Evolutionary conservation across 331 rosid genomes (phyloP), one percentile per base, ranked within the genome.

Genomic region (Dryas integrifolia): DNA sequence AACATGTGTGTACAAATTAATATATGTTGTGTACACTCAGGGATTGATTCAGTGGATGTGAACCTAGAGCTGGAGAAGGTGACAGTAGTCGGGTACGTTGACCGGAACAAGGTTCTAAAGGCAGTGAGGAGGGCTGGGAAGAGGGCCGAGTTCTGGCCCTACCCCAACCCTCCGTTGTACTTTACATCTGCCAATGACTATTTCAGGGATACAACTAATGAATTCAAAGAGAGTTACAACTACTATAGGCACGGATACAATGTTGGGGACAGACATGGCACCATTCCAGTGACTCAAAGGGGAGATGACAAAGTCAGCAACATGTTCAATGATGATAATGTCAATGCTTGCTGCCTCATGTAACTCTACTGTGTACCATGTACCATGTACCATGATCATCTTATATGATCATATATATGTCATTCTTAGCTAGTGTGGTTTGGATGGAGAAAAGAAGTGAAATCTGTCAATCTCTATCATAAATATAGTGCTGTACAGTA

Each of bases 321-420:
- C 91, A 83, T 94, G 90, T 94, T 91, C 82, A 94, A 94, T 58
- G 98, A 94, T 64, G 98, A 94, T 58, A 94, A 94, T 70, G 98
- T 94, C 48, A 56, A 94, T 68, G 96, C 96, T 15, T 94, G 98
- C 75, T 79, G 86, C 35, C 57, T 94, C 69, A 94, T 94, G 98
- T 94, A 85, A 82, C 49, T 74, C 30, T 13, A 3, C 44, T 14
- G 15, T 35, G 24, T 18, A 3, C 21, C 3, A 48, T 14, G 46
- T 49, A 38, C 14, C 24, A 15, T 30, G 26, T 16, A 5, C 10
- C 35, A 30, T 16, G 39, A 60, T 26, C 16, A 39, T 53, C 73
- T 6, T n/a, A 21, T 49, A 7, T 41, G 35, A 30, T 30, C 2
- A 30, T 30, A 30, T n/a, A 53, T 53, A 9, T 53, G 5, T 16